Evolutionary conservation across 1,139 yeast genomes (phyloP), one percentile per base, ranked within the genome.

Genomic region (Debaryomycetaceae sp.): DNA sequence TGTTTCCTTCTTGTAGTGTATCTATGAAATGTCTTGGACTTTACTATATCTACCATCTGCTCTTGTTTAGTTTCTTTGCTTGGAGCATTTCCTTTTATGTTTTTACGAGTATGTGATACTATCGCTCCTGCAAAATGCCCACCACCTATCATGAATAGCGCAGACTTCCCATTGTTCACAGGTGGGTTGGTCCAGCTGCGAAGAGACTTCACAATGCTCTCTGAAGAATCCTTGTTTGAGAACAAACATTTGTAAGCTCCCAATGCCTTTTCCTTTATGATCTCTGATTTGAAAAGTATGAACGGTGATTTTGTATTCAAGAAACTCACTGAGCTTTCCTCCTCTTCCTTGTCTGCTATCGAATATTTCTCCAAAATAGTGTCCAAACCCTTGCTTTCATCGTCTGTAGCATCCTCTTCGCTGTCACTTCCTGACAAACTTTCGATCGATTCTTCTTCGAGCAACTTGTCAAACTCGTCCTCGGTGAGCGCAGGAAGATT

Each of bases 121-220:
- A 92, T 84, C 0, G 96, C 97, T 9, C 95, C 98, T 0, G 98
- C 96, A 68, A 92, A 94, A 64, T 94, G 98, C 32, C 98, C 99
- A 36, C 98, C 98, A 8, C 98, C 98, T 42, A 92, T 78, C 96
- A 94, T 88, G 48, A 92, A 77, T 11, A 92, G 64, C 1, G 95
- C 96, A 3, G 87, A 87, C 45, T 73, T 70, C 3, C 65, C 50
- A 6, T 46, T 47, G 4, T 55, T 50, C 9, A 51, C 48, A 24
- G 52, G 50, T 15, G 45, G 39, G 6, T 47, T 31, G 24, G 69
- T 63, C 55, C 75, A 59, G 3, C 61, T 50, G 40, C 55, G 58
- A 32, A 79, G 59, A 2, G 75, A 64, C 19, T 56, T 62, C 16
- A 76, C 52, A 0, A 84, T 88, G 32, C 60, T 56, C 5, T 48